Percentiles rank a stretch among this genome's conserved stretches.
phyloP scores from a whole-genome alignment of 169 alveolate species.

The Plasmodium yoelii region DNA sequence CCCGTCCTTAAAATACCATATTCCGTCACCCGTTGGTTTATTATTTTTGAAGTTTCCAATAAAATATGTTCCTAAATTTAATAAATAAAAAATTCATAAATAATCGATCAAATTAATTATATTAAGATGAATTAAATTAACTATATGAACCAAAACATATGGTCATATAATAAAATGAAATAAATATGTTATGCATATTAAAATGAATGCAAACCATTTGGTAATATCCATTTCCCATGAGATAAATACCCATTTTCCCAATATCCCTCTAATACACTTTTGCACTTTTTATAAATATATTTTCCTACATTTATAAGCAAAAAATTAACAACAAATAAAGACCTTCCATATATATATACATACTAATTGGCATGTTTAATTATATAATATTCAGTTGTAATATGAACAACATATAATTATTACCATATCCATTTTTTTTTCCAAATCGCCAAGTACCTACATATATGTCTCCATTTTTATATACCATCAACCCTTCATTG shows the following conservation, averaged over 20 bases:
- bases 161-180: not conserved
- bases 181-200: too few species aligned
- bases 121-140: not conserved
- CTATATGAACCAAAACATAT: constrained; percentile 5
- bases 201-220: constrained; percentile 45
- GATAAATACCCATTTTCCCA: constrained; percentile 60
- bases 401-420: not conserved
- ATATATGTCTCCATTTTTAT: constrained; percentile 57
- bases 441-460: constrained; percentile 62
- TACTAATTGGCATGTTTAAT: not conserved
- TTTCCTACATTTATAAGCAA: constrained; percentile 16
- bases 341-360: not conserved
- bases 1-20: constrained; percentile 42
- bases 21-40: constrained; percentile 47
- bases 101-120: not conserved
- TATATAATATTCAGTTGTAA: not conserved
- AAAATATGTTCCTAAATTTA: constrained; percentile 32
- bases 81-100: not conserved
- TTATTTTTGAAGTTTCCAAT: constrained; percentile 48
- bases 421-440: constrained; percentile 62
- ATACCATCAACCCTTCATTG: constrained; percentile 55
- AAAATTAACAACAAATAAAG: too few species aligned
- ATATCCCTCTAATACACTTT: constrained; percentile 53
- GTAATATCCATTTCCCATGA: constrained; percentile 61
- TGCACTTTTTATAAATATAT: constrained; percentile 56